Evolutionary conservation across 108 stramenopile species (phyloP), one percentile per base, ranked within the genome.

Genomic region (Pseudonitzschia delicatissima): DNA sequence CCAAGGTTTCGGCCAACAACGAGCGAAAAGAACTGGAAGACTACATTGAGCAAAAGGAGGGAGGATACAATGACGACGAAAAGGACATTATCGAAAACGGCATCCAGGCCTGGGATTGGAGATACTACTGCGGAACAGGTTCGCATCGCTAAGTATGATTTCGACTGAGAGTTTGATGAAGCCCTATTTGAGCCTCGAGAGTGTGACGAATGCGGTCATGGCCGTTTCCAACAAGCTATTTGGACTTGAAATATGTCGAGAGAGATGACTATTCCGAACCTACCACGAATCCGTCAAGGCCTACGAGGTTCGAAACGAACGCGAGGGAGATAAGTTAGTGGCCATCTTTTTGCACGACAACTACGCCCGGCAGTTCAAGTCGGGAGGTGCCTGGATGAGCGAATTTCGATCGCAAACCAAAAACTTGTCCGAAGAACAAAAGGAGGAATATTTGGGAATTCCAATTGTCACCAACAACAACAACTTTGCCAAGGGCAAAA

Each of bases 391-490:
- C 4, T 91, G 89, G 89, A 91, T 91, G 89, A 78, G 76, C 58
- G 89, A 91, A 72, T 84, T 77, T 55, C 86, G 89, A n/a, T 67
- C 79, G 15, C 89, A 91, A 61, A 86, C 74, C 18, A 83, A 81
- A 57, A 91, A 91, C 48, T 53, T 91, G 31, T 21, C 39, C 12
- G 71, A 63, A 13, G 83, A 72, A 34, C 12, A 15, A 13, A 17
- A 66, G n/a, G 79, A 84, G 66, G 48, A 59, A 3, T 69, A 84
- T 26, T 66, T 86, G 58, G 61, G 62, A 2, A 76, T 91, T 53
- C 89, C 89, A 3, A 82, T 91, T 47, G 86, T 91, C 18, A 69
- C 63, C 23, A 91, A 91, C 71, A 91, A 91, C 73, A 91, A 91
- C 71, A 90, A 90, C 51, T 86, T 90, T 74, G 77, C 82, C 53